These are phyloP conservation scores for Coprinellus micaceus DNA, from an alignment of 768 basidiomycete species.

Conservation along the genomic window DNA sequence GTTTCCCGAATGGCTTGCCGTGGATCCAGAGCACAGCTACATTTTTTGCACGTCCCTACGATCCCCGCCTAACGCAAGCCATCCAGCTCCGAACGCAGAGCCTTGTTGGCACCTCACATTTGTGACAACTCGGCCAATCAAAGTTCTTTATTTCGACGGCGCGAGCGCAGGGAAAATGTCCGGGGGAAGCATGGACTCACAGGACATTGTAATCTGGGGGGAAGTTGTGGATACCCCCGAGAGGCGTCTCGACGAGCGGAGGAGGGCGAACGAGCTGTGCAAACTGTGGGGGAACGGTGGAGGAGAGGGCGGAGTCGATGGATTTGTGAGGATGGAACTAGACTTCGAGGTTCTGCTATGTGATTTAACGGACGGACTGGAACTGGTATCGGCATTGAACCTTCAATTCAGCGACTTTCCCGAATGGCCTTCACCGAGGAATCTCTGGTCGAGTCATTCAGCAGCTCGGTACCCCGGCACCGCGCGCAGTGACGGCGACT, in stretches of 20 bases:
- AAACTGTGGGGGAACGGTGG: not conserved
- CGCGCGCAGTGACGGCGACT: not conserved
- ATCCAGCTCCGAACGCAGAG: too few species aligned
- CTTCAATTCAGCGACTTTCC: not conserved
- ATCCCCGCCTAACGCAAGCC: not conserved
- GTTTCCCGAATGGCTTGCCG: not conserved
- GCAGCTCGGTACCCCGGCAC: not conserved
- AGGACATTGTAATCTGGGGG: not conserved
- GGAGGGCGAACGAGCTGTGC: not conserved
- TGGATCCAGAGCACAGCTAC: not conserved
- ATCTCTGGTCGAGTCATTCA: not conserved
- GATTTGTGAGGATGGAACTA: not conserved
- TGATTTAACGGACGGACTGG: not conserved
- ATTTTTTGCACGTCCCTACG: not conserved
- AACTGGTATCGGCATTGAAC: not conserved
- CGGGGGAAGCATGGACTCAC: not conserved
- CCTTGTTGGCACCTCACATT: not conserved
- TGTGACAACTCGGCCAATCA: not conserved
- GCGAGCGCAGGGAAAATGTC: not conserved
- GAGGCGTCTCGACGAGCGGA: not conserved
- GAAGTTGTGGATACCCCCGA: not conserved
- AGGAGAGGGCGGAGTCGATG: not conserved
- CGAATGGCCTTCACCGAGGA: not conserved
- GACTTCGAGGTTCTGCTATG: not conserved
- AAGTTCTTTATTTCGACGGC: not conserved